phyloP scores from a whole-genome alignment of 2,329 filamentous ascomycete species.

The Exophiala spinifera region DNA sequence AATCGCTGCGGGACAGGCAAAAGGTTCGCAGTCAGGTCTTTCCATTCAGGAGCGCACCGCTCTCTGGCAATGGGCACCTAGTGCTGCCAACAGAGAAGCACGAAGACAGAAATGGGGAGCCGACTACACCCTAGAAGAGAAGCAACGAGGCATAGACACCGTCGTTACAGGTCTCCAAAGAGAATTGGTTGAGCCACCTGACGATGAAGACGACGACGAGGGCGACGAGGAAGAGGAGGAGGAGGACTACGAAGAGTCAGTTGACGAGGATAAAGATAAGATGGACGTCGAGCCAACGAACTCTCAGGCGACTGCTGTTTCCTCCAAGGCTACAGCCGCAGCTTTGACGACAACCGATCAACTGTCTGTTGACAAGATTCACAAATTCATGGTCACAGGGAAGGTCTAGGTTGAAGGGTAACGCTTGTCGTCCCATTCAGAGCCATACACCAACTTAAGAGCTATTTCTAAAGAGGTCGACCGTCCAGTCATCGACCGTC shows the following conservation, averaged over 20 bases:
- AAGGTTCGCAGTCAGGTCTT: slow-evolving; percentile 28
- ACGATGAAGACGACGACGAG: slow-evolving; percentile 39
- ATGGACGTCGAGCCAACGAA: slow-evolving; percentile 39
- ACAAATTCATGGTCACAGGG: slow-evolving; percentile 53
- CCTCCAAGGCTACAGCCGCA: slow-evolving; percentile 37
- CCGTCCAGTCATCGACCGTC: no score
- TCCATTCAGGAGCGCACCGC: slow-evolving; percentile 52
- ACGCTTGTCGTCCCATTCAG: not conserved
- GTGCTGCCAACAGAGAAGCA: slow-evolving; percentile 47
- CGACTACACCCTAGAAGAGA: slow-evolving; percentile 70
- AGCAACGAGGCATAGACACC: slow-evolving; percentile 62
- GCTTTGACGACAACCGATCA: slow-evolving; percentile 31
- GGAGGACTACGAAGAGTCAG: slow-evolving; percentile 50
- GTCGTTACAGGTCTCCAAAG: slow-evolving; percentile 69
- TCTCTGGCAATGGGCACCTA: slow-evolving; percentile 58
- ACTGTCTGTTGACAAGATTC: slow-evolving; percentile 46
- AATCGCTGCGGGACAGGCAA: slow-evolving; percentile 35
- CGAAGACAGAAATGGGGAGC: slow-evolving; percentile 55
- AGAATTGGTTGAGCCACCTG: slow-evolving; percentile 54
- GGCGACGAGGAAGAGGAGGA: slow-evolving; percentile 54
- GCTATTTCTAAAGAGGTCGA: no score
- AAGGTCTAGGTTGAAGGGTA: slow-evolving; percentile 4
- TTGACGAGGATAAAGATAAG: slow-evolving; percentile 43
- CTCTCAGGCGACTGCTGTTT: slow-evolving; percentile 31
- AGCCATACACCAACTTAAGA: not conserved